Percentiles rank a stretch among this genome's conserved stretches.
phyloP scores from a whole-genome alignment of 2,329 filamentous ascomycete species.

The Ascochyta viciae-villosae region DNA sequence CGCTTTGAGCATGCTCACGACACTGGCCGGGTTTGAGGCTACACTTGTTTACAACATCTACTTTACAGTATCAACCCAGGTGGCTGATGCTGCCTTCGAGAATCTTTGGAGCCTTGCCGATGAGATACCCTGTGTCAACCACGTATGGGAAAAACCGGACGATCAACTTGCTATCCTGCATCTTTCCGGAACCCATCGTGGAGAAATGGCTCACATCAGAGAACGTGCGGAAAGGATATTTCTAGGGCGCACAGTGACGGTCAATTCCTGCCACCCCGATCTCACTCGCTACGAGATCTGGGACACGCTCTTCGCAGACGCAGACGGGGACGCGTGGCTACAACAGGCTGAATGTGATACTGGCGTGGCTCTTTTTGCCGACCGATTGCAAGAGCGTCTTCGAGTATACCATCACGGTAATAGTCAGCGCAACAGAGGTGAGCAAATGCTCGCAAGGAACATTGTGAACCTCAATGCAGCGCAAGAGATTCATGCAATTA shows the following conservation, averaged over 20 bases:
- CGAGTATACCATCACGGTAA: neutral
- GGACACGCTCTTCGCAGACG: neutral
- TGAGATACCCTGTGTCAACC: neutral
- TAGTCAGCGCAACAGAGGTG: neutral
- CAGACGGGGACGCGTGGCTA: neutral
- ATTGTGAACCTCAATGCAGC: neutral
- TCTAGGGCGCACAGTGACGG: neutral
- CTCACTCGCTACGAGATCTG: neutral
- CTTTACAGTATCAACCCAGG: neutral
- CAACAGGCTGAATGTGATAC: neutral
- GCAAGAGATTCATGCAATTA: neutral
- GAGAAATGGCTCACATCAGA: neutral
- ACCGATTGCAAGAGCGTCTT: neutral
- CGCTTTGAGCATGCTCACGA: neutral
- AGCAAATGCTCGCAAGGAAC: neutral
- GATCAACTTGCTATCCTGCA: neutral
- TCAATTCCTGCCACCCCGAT: neutral
- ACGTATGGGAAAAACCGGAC: neutral
- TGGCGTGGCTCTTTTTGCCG: neutral
- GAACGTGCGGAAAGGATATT: neutral
- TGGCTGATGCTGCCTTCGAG: neutral
- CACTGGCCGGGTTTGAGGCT: neutral
- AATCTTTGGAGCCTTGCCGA: neutral
- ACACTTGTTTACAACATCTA: neutral
- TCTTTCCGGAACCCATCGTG: neutral